Percentiles rank a stretch among this genome's conserved stretches.
Conservation (phyloP, 108 stramenopile species). For the Asterionellopsis glacialis region DNA sequence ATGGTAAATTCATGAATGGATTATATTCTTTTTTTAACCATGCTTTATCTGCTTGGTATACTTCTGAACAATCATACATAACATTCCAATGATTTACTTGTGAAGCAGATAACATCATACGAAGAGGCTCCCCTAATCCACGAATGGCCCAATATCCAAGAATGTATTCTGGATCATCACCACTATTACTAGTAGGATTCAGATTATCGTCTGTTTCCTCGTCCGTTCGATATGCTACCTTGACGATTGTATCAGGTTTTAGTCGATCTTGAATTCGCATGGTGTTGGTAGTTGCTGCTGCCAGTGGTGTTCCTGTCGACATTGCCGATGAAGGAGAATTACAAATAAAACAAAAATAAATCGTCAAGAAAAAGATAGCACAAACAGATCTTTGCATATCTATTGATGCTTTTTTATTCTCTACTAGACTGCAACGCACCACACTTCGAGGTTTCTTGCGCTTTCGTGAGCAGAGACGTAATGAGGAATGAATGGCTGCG, state of each 20-base stretch:
- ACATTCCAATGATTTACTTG: constrained; percentile 9
- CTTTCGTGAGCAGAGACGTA: too few species aligned
- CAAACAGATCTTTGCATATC: too few species aligned
- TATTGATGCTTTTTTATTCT: too few species aligned
- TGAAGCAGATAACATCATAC: constrained; percentile 25
- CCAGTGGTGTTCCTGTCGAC: neutral
- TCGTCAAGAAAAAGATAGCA: too few species aligned
- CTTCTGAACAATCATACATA: constrained; percentile 26
- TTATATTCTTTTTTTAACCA: constrained; percentile 13
- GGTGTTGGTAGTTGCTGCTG: neutral
- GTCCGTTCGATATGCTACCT: constrained; percentile 2
- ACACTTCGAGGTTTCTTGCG: too few species aligned
- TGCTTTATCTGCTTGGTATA: constrained; percentile 13
- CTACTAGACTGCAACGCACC: too few species aligned
- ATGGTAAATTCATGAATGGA: constrained; percentile 33
- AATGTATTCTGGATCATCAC: neutral
- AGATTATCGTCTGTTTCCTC: neutral
- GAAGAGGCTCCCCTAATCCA: constrained; percentile 29
- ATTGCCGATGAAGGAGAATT: too few species aligned
- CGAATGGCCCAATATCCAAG: constrained; percentile 33
- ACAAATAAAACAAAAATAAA: too few species aligned
- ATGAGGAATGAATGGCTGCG: too few species aligned
- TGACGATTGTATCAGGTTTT: constrained; percentile 8
- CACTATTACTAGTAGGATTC: neutral
- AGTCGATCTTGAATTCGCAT: constrained; percentile 9